Conservation (phyloP, 139 green algal genomes). For the Picocystis salinarum region DNA sequence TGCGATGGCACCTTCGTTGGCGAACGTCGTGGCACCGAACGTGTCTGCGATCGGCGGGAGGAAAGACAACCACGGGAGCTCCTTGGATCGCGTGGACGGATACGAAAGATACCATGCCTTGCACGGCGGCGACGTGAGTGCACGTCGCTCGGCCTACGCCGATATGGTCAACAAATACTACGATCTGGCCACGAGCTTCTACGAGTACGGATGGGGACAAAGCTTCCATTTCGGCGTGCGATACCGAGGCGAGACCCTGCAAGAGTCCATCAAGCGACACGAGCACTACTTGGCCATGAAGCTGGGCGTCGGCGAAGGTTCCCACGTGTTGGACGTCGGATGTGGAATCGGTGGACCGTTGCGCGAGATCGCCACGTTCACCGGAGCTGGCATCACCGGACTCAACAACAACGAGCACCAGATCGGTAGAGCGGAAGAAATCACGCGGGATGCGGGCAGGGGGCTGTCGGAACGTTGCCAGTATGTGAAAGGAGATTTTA, state of each 20-base stretch:
- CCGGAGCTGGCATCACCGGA: conserved; percentile 18
- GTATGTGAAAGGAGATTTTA: conserved; percentile 34
- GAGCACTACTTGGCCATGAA: conserved; percentile 45
- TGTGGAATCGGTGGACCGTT: conserved; percentile 26
- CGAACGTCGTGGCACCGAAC: too few species aligned
- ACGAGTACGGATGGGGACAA: conserved; percentile 49
- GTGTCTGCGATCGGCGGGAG: too few species aligned
- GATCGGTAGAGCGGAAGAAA: conserved; percentile 8
- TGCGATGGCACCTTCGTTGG: too few species aligned
- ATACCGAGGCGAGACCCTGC: conserved; percentile 31
- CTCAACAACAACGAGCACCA: conserved; percentile 36
- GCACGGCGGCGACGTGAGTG: conserved; percentile 9
- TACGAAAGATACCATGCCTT: conserved; percentile 20
- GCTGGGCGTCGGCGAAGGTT: conserved; percentile 22
- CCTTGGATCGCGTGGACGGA: neutral
- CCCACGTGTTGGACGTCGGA: conserved; percentile 32
- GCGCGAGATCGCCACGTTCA: conserved; percentile 25
- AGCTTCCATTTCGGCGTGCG: conserved; percentile 54
- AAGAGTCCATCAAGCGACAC: conserved; percentile 38
- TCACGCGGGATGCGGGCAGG: conserved; percentile 6
- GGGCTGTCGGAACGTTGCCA: conserved; percentile 15
- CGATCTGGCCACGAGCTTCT: conserved; percentile 38
- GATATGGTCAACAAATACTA: conserved; percentile 52
- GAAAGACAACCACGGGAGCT: too few species aligned
- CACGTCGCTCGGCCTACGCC: conserved; percentile 18